These are phyloP conservation scores for Eucalyptus regnans DNA, from an alignment of 345 rosid genomes.

Conservation along the genomic window DNA sequence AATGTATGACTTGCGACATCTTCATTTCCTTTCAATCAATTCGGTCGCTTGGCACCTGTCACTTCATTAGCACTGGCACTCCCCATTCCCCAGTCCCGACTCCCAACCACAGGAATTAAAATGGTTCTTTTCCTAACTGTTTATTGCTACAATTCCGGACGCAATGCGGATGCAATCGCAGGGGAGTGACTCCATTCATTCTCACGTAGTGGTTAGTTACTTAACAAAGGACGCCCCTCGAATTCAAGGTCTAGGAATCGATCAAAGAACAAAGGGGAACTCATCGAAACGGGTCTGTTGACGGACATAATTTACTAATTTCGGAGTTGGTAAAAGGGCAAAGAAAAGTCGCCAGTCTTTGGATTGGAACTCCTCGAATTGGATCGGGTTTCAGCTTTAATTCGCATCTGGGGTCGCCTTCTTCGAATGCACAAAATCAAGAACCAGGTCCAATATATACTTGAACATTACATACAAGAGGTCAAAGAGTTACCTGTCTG, in stretches of 20 bases:
- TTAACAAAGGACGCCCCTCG: background rate
- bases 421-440: background rate
- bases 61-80: background rate
- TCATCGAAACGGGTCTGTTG: background rate
- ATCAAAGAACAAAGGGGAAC: background rate
- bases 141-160: background rate
- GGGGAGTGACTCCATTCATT: background rate
- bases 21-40: background rate
- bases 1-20: background rate
- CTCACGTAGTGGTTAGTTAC: background rate
- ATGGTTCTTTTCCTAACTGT: background rate
- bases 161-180: background rate
- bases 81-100: background rate
- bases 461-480: background rate
- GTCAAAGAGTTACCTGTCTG: background rate
- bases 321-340: background rate
- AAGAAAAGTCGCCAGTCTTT: background rate
- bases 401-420: background rate
- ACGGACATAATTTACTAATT: background rate
- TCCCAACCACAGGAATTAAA: background rate
- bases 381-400: background rate
- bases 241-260: background rate
- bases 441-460: background rate
- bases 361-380: background rate
- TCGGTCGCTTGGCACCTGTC: background rate